Conservation (phyloP, 2,329 filamentous ascomycete genomes). For the Xylaria sp. region DNA sequence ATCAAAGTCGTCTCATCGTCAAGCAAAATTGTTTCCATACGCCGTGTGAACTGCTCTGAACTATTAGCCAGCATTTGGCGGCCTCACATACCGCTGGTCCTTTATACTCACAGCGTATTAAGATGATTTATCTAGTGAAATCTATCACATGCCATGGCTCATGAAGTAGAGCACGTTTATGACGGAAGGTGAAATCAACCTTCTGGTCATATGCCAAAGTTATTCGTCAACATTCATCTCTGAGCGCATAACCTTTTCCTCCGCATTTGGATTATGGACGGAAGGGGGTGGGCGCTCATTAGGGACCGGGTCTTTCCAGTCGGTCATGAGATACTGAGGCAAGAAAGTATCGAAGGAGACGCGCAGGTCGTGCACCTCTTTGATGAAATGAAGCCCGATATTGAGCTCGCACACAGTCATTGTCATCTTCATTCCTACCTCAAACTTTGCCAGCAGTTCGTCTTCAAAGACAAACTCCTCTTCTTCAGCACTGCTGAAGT, state of each 20-base stretch:
- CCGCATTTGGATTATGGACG: constrained; percentile 52
- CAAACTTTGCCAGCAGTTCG: constrained; percentile 62
- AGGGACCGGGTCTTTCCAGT: constrained; percentile 68
- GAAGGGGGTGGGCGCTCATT: constrained; percentile 61
- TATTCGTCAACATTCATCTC: constrained; percentile 28
- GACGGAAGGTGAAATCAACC: background rate
- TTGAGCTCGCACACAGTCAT: constrained; percentile 66
- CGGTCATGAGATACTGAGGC: constrained; percentile 74
- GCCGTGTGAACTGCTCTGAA: background rate
- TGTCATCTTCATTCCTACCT: constrained; percentile 72
- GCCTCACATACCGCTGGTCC: background rate
- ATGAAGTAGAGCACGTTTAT: background rate
- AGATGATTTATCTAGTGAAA: background rate
- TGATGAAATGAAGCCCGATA: constrained; percentile 70
- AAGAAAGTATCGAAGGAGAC: constrained; percentile 74
- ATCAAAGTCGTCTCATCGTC: background rate
- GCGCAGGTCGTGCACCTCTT: constrained; percentile 64
- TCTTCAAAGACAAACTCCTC: constrained; percentile 75
- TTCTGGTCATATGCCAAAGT: background rate
- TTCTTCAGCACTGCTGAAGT: constrained; percentile 38
- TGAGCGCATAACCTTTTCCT: constrained; percentile 41
- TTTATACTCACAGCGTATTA: background rate
- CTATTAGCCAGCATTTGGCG: background rate
- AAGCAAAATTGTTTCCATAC: background rate
- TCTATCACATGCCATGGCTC: background rate